A percentile compares a stretch with the other conserved stretches of the same genome.
These are phyloP conservation scores for Nakazawaea ernobii DNA, from an alignment of 805 yeast species.

Conservation along the genomic window DNA sequence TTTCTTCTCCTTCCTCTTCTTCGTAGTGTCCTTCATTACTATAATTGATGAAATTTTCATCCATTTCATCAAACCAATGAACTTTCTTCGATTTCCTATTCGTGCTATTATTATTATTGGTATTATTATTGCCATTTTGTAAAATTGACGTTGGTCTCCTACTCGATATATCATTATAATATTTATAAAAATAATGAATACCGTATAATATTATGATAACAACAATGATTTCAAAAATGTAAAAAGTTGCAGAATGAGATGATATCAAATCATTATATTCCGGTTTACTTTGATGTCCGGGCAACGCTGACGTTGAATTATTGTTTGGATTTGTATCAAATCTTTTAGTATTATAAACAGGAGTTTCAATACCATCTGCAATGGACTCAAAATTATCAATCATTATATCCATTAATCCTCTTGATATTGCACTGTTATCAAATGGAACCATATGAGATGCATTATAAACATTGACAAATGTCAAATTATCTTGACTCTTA, in stretches of 20 bases:
- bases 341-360: constrained; percentile 18
- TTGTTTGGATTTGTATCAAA: background rate
- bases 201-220: constrained; percentile 17
- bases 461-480: constrained; percentile 66
- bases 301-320: background rate
- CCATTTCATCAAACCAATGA: constrained; percentile 26
- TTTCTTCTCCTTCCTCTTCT: too few relatives aligned
- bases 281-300: background rate
- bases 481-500: constrained; percentile 57
- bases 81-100: constrained; percentile 26
- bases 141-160: constrained; percentile 16
- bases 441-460: constrained; percentile 94
- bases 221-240: constrained; percentile 19
- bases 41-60: background rate
- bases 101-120: constrained; percentile 2
- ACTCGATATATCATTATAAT: constrained; percentile 13
- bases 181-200: constrained; percentile 20
- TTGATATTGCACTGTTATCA: constrained; percentile 64
- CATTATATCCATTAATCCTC: constrained; percentile 61
- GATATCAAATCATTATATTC: background rate
- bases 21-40: too few relatives aligned
- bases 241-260: constrained; percentile 13
- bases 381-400: constrained; percentile 25
- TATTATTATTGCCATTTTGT: background rate
- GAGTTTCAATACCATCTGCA: constrained; percentile 18